Base-by-base conservation (phyloP, 805 yeast genomes). In the Peterozyma xylosa region DNA sequence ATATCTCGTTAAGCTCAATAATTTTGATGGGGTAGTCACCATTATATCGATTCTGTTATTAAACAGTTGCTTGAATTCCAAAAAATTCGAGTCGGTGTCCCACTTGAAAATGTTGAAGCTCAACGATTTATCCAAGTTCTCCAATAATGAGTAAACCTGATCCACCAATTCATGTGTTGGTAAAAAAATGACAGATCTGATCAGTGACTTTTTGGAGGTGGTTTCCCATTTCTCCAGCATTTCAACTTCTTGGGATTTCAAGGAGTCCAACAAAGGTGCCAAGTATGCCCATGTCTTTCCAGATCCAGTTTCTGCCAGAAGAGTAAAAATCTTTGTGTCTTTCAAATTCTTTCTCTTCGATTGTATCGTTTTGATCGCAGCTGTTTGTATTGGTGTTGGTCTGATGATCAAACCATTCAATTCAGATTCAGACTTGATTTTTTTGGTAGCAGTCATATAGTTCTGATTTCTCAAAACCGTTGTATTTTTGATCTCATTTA, bases 301-400 rank as follows among this genome's bases (percentile, higher is more conserved):
- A 0, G 96, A 84, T 0, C 99, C 99, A 0, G 99, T 91, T 59
- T 93, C 98, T 2, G 97, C 96, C 0, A 98, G 97, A 43, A 91
- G 62, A 2, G 93, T 78, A 67, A 78, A 87, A 1, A 82, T 73
- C 50, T 80, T 78, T 40, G 80, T 53, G 46, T 70, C 64, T 7
- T 59, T 61, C 16, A 47, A 51, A 10, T 53, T 44, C 5, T 60
- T 54, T 17, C 67, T 57, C 36, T 72, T 63, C 4, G 74, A 60
- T 47, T 69, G 71, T 42, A 78, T 73, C 29, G 78, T 71, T 51
- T 76, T 71, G 36, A 86, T 75, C 5, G 93, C 82, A 5, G 90
- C 82, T 3, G 77, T 70, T 63, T 91, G 99, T 37, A 91, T 85
- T 1, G 93, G 87, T 0, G 96, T 79, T 10, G 98, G 82, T 44